Evolutionary conservation across 2,329 filamentous ascomycete genomes (phyloP), one percentile per base, ranked within the genome.

Genomic region (Cercospora citrullina): DNA sequence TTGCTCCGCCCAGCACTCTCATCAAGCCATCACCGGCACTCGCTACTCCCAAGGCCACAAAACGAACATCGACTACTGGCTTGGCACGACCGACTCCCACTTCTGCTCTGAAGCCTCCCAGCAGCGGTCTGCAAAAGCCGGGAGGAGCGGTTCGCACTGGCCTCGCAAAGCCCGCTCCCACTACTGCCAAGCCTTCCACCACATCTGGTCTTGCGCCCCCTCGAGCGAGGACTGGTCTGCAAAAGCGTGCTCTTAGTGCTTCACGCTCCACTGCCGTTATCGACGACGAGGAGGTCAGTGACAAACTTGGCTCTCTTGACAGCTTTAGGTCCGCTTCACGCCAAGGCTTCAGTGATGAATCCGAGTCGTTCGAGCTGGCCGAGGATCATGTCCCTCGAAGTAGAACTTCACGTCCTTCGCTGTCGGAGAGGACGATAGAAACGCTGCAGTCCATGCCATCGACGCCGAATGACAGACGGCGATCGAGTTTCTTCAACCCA

Each of bases 361-460:
- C 72, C 28, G 70, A 71, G 55, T 59, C 66, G 39, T 64, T 58
- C 36, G 66, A 73, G n/a, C 66, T 67, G 48, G 66, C 70, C 67
- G 70, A 71, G 53, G 30, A 70, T 3, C 45, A 64, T 45, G 39
- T 61, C 7, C 26, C 65, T 30, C 68, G 70, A 57, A 57, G 65
- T 83, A 86, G 62, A 71, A 74, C 80, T 4, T 76, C 77, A 6
- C 76, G 83, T 12, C 82, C 81, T 14, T 94, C 92, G 0, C 83
- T 97, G 4, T 89, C 91, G 0, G 94, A 97, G 74, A 85, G 94
- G 67, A 96, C 94, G 0, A 89, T 96, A 51, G 92, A 96, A 77
- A 96, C 92, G 0, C 82, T 97, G 5, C 86, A 93, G 3, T 87
- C 89, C 58, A 82, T 97, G 31, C 91, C 93, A 0, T 88, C 91